These are phyloP conservation scores for Hygrophoropsis aurantiaca DNA, from an alignment of 768 basidiomycete species.

Conservation along the genomic window DNA sequence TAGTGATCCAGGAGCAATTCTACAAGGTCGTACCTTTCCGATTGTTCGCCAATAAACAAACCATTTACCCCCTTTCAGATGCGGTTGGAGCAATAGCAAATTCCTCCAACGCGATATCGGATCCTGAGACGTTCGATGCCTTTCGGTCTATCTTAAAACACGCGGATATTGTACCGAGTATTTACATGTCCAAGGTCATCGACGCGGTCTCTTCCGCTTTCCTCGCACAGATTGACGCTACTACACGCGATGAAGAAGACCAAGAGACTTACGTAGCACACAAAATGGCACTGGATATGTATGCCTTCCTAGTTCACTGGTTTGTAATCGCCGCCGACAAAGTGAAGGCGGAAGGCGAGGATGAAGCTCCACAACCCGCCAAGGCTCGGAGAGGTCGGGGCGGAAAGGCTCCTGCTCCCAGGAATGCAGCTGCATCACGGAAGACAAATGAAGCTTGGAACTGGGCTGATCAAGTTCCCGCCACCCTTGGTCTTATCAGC, in stretches of 20 bases:
- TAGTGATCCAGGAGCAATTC: slow-evolving; percentile 52
- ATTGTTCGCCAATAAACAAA: slow-evolving; percentile 2
- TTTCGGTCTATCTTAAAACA: slow-evolving; percentile 82
- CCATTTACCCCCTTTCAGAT: slow-evolving; percentile 38
- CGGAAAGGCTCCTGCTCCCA: slow-evolving; percentile 46
- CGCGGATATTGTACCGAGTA: slow-evolving; percentile 57
- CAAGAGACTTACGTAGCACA: slow-evolving; percentile 61
- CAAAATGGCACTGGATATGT: slow-evolving; percentile 82
- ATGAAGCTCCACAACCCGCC: slow-evolving; percentile 43
- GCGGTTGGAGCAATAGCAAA: slow-evolving; percentile 83
- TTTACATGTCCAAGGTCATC: slow-evolving; percentile 79
- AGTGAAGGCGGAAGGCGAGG: slow-evolving; percentile 54
- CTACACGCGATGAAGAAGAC: slow-evolving; percentile 66
- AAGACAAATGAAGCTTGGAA: slow-evolving; percentile 57
- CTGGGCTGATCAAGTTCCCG: slow-evolving; percentile 78
- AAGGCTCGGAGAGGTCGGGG: slow-evolving; percentile 61
- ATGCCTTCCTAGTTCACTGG: slow-evolving; percentile 91
- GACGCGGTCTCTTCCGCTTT: slow-evolving; percentile 84
- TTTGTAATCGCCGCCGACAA: slow-evolving; percentile 82
- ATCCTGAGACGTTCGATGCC: slow-evolving; percentile 74
- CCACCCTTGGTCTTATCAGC: slow-evolving; percentile 65
- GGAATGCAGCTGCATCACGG: slow-evolving; percentile 38
- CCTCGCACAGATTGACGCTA: slow-evolving; percentile 68
- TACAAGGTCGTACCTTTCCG: slow-evolving; percentile 48
- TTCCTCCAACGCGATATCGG: slow-evolving; percentile 68